Evolutionary conservation across 2,329 filamentous ascomycete species (phyloP).

Genomic region (Ceratocystis cubensis): DNA sequence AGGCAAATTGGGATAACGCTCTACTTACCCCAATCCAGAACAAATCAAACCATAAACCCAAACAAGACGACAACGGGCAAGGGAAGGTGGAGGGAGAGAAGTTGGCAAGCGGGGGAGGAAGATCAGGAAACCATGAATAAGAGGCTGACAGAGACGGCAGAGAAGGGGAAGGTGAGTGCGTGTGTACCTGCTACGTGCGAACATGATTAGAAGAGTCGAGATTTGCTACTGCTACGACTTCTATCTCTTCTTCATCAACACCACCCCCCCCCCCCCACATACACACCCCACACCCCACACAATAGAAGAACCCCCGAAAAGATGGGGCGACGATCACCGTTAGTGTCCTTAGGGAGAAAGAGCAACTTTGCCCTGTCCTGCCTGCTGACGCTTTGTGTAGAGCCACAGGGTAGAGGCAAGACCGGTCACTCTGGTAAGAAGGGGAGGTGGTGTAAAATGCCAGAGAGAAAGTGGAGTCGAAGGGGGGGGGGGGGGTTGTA

Average conservation of each 20-base stretch:
- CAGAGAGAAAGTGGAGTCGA: no score
- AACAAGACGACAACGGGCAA: background rate
- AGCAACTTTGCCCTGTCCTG: background rate
- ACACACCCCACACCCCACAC: background rate
- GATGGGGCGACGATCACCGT: background rate
- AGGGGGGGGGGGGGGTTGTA: no score
- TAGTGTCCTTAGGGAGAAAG: background rate
- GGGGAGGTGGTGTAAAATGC: background rate
- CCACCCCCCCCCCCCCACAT: no score
- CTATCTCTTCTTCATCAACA: background rate
- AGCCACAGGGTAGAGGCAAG: background rate
- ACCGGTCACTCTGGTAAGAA: background rate
- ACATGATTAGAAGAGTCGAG: background rate
- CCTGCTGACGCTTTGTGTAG: background rate
- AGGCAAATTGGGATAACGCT: background rate
- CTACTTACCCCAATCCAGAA: conserved; percentile 1
- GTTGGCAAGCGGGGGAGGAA: background rate
- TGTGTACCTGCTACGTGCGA: background rate
- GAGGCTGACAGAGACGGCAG: background rate
- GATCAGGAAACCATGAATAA: background rate
- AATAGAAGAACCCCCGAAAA: background rate
- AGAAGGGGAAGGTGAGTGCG: background rate
- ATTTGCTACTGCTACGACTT: background rate
- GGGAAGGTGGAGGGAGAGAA: background rate
- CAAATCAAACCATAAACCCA: background rate